Conservation (phyloP, 352 stramenopile species). For the Blastocystis sp. region DNA sequence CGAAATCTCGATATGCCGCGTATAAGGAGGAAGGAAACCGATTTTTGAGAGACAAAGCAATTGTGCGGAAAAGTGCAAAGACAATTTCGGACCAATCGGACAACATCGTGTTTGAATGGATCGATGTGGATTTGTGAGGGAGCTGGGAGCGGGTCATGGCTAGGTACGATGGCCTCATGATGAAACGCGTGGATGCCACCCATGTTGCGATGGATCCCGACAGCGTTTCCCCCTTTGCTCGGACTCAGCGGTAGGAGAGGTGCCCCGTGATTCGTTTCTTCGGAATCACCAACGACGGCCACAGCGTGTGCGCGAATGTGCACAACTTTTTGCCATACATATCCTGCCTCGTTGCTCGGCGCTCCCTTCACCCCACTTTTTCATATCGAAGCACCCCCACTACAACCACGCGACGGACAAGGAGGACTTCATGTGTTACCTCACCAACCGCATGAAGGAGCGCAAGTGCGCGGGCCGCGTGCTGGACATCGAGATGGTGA, state of each 20-base stretch:
- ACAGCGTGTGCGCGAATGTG: slow-evolving; percentile 92
- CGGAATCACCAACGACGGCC: slow-evolving; percentile 87
- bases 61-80: not conserved
- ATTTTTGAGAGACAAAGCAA: slow-evolving; percentile 11
- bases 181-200: slow-evolving; percentile 51
- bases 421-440: slow-evolving; percentile 78
- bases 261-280: slow-evolving; percentile 92
- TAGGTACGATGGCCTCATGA: slow-evolving; percentile 65
- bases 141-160: slow-evolving; percentile 28
- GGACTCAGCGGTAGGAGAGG: slow-evolving; percentile 72
- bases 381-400: slow-evolving; percentile 62
- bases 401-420: slow-evolving; percentile 74
- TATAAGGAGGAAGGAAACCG: not conserved
- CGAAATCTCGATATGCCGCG: slow-evolving; percentile 6
- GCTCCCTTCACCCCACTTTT: slow-evolving; percentile 74
- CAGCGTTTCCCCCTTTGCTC: slow-evolving; percentile 11
- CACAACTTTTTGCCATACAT: slow-evolving; percentile 93
- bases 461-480: not conserved
- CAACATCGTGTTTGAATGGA: slow-evolving; percentile 85
- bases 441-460: slow-evolving; percentile 72
- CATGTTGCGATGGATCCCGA: slow-evolving; percentile 27
- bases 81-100: slow-evolving; percentile 29
- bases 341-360: slow-evolving; percentile 69
- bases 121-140: slow-evolving; percentile 94
- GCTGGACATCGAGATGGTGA: slow-evolving; percentile 61